Evolutionary conservation across 495 filamentous ascomycete species (phyloP).

Genomic region (Letharia lupina): DNA sequence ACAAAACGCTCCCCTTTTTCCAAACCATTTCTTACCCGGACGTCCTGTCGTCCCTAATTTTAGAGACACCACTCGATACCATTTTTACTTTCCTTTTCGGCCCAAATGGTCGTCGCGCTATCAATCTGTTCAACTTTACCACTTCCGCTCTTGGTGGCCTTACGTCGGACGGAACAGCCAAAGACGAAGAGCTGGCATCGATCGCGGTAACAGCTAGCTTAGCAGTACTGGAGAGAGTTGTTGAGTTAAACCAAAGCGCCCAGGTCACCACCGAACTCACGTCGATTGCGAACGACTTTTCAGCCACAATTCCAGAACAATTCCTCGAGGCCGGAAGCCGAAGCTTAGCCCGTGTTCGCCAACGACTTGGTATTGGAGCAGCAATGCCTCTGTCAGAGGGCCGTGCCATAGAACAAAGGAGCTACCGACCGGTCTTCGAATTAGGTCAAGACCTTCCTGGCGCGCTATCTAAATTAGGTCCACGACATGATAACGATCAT

Average conservation of each 20-base stretch:
- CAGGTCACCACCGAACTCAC: constrained; percentile 27
- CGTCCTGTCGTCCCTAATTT: constrained; percentile 43
- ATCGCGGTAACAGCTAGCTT: constrained; percentile 29
- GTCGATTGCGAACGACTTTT: constrained; percentile 28
- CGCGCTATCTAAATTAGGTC: constrained; percentile 22
- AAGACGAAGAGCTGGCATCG: constrained; percentile 12
- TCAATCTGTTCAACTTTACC: constrained; percentile 34
- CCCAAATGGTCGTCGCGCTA: constrained; percentile 37
- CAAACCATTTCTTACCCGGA: constrained; percentile 43
- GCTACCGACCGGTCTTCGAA: constrained; percentile 15
- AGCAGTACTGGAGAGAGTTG: constrained; percentile 25
- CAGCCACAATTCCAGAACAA: constrained; percentile 26
- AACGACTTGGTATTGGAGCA: constrained; percentile 16
- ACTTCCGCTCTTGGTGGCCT: constrained; percentile 17
- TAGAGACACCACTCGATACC: constrained; percentile 46
- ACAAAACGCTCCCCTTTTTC: constrained; percentile 44
- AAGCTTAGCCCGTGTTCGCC: constrained; percentile 18
- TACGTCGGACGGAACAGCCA: not conserved
- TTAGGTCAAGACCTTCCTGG: constrained; percentile 23
- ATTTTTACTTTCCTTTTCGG: constrained; percentile 53
- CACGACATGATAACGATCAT: constrained; percentile 61
- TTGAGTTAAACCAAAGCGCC: constrained; percentile 31
- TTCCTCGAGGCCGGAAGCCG: constrained; percentile 23
- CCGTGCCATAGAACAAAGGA: constrained; percentile 6
- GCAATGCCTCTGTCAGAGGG: constrained; percentile 9